Evolutionary conservation across 495 filamentous ascomycete species (phyloP), one percentile per base, ranked within the genome.

Genomic region (Umbilicaria muhlenbergii): DNA sequence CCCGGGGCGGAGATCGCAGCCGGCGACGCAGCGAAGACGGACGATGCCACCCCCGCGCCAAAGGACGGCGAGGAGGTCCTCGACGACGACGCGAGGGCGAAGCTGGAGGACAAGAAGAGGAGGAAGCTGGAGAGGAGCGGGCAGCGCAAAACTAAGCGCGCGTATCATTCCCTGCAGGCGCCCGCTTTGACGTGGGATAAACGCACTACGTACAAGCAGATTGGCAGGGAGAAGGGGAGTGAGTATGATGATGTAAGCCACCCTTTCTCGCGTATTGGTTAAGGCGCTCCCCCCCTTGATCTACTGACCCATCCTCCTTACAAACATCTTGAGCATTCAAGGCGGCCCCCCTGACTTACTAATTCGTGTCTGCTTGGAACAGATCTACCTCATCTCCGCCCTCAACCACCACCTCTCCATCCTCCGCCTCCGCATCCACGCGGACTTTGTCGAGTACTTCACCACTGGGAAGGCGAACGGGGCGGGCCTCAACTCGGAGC

Each of bases 331-430:
- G n/a, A n/a, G n/a, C n/a, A n/a, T n/a, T n/a, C n/a, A n/a, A n/a
- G n/a, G n/a, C n/a, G n/a, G 19, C 19, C 19, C 19, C 49, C 67
- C 74, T 49, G 68, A 28, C 24, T 28, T 28, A 28, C 24, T 8
- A 3, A 24, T 10, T 5, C 24, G 6, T 6, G 5, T 28, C 24
- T 28, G 5, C 1, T 6, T 24, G 24, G 24, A 28, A 28, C 8
- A 94, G 70, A 72, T 93, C 34, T 94, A 86, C 61, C 73, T 94
- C 53, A 52, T 93, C 39, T 86, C 81, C 38, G 74, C 78, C 3
- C 63, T 94, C 40, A 85, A 87, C 58, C 86, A 92, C 57, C 87
- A 94, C 47, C 59, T 93, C 34, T 73, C 73, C 42, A 73, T 94
- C 38, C 51, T 92, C 36, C 72, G 83, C 41, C 70, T 88, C 19